phyloP scores from a whole-genome alignment of 1,139 yeast genomes.

The Zygosaccharomyces sapae region DNA sequence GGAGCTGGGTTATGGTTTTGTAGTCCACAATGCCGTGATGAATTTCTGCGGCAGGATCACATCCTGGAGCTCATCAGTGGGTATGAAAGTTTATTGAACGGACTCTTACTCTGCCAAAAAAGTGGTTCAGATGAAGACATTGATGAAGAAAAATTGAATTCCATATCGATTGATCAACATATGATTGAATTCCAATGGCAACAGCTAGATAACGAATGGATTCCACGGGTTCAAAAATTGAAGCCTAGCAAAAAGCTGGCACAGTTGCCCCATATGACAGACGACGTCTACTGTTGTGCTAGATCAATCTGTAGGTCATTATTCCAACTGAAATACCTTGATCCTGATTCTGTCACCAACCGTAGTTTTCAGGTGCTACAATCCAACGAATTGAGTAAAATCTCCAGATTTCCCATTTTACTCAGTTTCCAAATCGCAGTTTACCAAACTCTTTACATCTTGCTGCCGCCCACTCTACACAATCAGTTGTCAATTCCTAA shows the following conservation, averaged over 20 bases:
- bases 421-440: constrained; percentile 49
- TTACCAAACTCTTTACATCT: constrained; percentile 47
- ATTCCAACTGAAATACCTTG: constrained; percentile 20
- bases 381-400: constrained; percentile 52
- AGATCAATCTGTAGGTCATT: constrained; percentile 37
- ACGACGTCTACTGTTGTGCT: constrained; percentile 41
- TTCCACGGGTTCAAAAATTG: constrained; percentile 29
- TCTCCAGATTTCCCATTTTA: constrained; percentile 47
- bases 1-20: constrained; percentile 57
- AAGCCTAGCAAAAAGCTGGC: constrained; percentile 26
- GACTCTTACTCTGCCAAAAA: constrained; percentile 32
- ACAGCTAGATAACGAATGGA: constrained; percentile 43
- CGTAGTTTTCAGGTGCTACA: constrained; percentile 46
- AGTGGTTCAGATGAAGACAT: constrained; percentile 12
- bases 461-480: constrained; percentile 41
- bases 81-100: constrained; percentile 32
- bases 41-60: constrained; percentile 37
- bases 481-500: constrained; percentile 40
- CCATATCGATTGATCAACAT: constrained; percentile 11
- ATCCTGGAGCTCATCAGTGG: constrained; percentile 30
- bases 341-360: constrained; percentile 8
- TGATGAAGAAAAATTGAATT: constrained; percentile 15
- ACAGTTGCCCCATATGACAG: constrained; percentile 35
- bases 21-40: constrained; percentile 42
- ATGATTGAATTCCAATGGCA: constrained; percentile 32